phyloP scores from a whole-genome alignment of 441 rosid genomes.

The Erodium chrysanthum region DNA sequence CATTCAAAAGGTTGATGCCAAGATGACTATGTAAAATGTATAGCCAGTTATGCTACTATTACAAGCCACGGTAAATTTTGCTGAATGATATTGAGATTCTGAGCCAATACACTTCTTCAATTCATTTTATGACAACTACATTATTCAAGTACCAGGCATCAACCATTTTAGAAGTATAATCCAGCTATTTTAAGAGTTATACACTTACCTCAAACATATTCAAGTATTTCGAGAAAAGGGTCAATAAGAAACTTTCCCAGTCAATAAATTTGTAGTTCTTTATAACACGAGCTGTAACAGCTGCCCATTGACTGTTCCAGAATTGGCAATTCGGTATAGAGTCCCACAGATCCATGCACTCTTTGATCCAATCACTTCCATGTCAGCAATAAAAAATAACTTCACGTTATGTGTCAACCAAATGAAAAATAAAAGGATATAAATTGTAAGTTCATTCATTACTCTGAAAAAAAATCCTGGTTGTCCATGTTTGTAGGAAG shows the following conservation, averaged over 20 bases:
- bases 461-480: constrained; percentile 83
- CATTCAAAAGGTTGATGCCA: constrained; percentile 1
- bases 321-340: constrained; percentile 92
- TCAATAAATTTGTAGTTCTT: constrained; percentile 66
- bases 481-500: constrained; percentile 86
- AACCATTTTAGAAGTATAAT: background rate
- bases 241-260: constrained; percentile 76
- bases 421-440: constrained; percentile 19
- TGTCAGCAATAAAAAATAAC: constrained; percentile 22
- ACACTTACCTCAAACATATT: constrained; percentile 96
- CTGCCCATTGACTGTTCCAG: constrained; percentile 98
- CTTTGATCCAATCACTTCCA: constrained; percentile 71
- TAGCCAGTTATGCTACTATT: background rate
- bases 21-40: background rate
- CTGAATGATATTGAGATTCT: background rate
- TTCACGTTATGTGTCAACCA: constrained; percentile 18
- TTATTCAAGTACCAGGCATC: background rate
- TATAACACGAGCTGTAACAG: constrained; percentile 76
- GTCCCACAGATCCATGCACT: constrained; percentile 76
- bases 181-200: constrained; percentile 2
- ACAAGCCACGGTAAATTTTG: background rate
- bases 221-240: constrained; percentile 68
- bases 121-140: background rate
- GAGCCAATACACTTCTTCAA: background rate
- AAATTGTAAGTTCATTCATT: constrained; percentile 27